Percentiles rank a stretch among this genome's conserved stretches.
Conservation (phyloP, 805 yeast genomes). For the Blastobotrys attinorum region DNA sequence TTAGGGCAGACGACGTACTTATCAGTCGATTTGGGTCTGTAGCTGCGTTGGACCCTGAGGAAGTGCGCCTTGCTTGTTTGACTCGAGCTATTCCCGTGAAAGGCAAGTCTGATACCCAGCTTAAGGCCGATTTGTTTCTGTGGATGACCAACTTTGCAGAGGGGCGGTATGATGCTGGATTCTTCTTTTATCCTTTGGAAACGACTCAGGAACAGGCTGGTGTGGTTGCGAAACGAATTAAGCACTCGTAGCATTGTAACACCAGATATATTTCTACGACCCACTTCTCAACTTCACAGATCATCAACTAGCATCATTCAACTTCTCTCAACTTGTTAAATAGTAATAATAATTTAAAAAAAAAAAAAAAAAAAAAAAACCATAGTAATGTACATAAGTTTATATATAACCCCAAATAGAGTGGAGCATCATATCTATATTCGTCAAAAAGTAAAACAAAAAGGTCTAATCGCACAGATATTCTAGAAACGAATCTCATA, state of each 20-base stretch:
- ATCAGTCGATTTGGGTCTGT: conserved; percentile 37
- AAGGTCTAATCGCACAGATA: not conserved
- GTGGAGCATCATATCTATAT: not conserved
- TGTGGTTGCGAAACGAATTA: not conserved
- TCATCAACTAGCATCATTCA: no score
- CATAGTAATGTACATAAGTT: no score
- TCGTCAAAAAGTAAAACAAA: not conserved
- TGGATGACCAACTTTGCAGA: conserved; percentile 18
- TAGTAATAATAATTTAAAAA: no score
- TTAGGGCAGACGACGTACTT: conserved; percentile 45
- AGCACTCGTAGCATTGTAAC: no score
- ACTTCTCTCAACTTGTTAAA: no score
- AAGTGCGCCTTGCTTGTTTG: conserved; percentile 42
- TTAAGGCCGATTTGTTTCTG: conserved; percentile 8
- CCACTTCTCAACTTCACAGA: no score
- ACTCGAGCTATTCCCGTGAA: conserved; percentile 37
- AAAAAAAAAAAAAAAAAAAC: no score
- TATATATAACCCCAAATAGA: not conserved
- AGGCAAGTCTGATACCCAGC: conserved; percentile 5
- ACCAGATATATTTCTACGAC: no score
- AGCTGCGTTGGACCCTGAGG: conserved; percentile 39
- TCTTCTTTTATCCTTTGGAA: conserved; percentile 8
- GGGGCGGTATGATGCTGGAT: conserved; percentile 18
- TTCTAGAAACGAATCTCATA: conserved; percentile 65
- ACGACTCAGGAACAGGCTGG: not conserved